Evolutionary conservation across 73 alveolate species (phyloP).

Genomic region (Paramecium sexaurelia): DNA sequence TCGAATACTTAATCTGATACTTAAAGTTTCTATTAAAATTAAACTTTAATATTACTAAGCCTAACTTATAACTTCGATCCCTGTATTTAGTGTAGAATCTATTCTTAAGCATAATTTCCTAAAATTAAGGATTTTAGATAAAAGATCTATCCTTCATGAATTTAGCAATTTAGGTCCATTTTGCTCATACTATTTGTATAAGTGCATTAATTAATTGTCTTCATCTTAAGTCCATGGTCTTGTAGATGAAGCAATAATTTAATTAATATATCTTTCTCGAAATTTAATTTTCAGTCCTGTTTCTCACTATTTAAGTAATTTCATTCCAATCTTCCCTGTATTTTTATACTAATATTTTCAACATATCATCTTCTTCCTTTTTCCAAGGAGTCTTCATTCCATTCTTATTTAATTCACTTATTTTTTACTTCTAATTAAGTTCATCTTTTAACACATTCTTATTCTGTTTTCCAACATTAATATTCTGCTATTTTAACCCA

Average conservation of each 20-base stretch:
- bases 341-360: neutral
- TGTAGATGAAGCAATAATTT: neutral
- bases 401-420: neutral
- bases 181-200: neutral
- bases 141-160: neutral
- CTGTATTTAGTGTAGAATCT: neutral
- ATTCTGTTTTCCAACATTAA: neutral
- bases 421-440: neutral
- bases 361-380: neutral
- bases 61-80: neutral
- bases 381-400: neutral
- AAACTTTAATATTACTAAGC: neutral
- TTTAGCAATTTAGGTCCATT: neutral
- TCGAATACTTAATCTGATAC: neutral
- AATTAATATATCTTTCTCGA: neutral
- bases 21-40: neutral
- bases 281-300: neutral
- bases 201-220: neutral
- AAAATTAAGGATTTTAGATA: neutral
- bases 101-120: conserved; percentile 28
- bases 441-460: conserved; percentile 14
- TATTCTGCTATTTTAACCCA: neutral
- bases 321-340: conserved; percentile 10
- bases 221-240: conserved; percentile 10
- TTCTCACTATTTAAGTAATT: neutral